A percentile compares a stretch with the other conserved stretches of the same genome.
These are phyloP conservation scores for Rheum nobile DNA, from an alignment of 148 eudicot genomes.

Conservation along the genomic window DNA sequence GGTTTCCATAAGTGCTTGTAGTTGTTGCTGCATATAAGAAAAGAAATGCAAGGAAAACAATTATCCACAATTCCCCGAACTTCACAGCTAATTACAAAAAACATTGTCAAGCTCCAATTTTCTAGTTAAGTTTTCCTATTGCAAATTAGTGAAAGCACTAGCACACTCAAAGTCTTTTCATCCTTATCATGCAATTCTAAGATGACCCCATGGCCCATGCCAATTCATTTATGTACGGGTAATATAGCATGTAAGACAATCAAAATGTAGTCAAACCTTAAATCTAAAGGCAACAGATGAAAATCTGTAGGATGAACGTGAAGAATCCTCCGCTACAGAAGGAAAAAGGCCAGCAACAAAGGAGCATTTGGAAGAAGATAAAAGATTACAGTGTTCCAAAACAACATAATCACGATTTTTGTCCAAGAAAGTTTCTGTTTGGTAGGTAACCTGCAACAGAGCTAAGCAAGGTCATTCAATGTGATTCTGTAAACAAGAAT, in stretches of 20 bases:
- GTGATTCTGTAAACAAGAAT: not conserved
- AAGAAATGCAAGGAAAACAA: not conserved
- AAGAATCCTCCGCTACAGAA: conserved; percentile 58
- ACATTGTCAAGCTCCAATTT: not conserved
- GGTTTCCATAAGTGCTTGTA: conserved; percentile 97
- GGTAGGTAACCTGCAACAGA: conserved; percentile 68
- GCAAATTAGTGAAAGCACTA: not conserved
- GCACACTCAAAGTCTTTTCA: not conserved
- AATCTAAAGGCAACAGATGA: conserved; percentile 90
- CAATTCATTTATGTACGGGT: not conserved
- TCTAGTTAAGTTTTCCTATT: not conserved
- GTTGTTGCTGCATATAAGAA: conserved; percentile 68
- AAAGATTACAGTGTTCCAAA: conserved; percentile 71
- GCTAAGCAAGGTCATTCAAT: not conserved
- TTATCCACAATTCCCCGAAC: not conserved
- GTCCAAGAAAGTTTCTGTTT: conserved; percentile 72
- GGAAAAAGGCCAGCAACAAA: conserved; percentile 76
- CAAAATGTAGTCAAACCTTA: conserved; percentile 41
- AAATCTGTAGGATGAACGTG: conserved; percentile 93
- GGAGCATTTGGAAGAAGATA: conserved; percentile 70
- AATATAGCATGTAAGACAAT: not conserved
- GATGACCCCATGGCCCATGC: not conserved
- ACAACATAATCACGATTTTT: conserved; percentile 98
- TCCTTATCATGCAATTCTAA: not conserved
- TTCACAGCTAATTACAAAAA: not conserved